A percentile compares a stretch with the other conserved stretches of the same genome.
These are phyloP conservation scores for Phialemoniopsis sp. DNA, from an alignment of 2,329 filamentous ascomycete species.

Conservation along the genomic window DNA sequence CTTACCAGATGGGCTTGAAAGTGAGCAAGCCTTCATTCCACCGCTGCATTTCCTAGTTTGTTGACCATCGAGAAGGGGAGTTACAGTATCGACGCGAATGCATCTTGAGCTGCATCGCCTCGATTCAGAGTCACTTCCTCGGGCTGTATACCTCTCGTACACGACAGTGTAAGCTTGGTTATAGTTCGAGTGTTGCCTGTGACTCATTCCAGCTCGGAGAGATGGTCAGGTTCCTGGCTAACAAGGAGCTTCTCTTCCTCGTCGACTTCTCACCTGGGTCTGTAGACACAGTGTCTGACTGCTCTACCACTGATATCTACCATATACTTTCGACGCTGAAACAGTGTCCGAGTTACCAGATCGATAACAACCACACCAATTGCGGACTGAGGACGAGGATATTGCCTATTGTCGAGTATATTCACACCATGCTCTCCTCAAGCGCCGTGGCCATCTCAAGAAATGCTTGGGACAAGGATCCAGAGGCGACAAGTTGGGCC, in stretches of 20 bases:
- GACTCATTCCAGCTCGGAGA: slow-evolving; percentile 77
- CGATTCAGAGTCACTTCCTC: slow-evolving; percentile 65
- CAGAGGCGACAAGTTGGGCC: slow-evolving; percentile 34
- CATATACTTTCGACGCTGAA: slow-evolving; percentile 56
- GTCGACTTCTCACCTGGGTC: slow-evolving; percentile 50
- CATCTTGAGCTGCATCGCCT: slow-evolving; percentile 66
- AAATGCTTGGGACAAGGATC: slow-evolving; percentile 40
- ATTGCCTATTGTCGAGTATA: slow-evolving; percentile 60
- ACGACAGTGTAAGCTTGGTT: slow-evolving; percentile 68
- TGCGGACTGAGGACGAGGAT: slow-evolving; percentile 66
- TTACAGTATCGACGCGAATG: slow-evolving; percentile 61
- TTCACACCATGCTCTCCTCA: slow-evolving; percentile 52
- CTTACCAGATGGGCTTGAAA: slow-evolving; percentile 64
- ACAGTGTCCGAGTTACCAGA: slow-evolving; percentile 68
- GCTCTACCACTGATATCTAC: slow-evolving; percentile 57
- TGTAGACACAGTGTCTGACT: slow-evolving; percentile 37
- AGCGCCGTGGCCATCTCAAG: slow-evolving; percentile 37
- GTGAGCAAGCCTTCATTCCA: slow-evolving; percentile 28
- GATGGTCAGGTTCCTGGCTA: slow-evolving; percentile 67
- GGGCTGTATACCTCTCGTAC: slow-evolving; percentile 62
- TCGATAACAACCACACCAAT: slow-evolving; percentile 69
- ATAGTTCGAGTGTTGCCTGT: slow-evolving; percentile 67
- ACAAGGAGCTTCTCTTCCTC: slow-evolving; percentile 56
- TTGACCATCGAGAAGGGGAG: slow-evolving; percentile 44
- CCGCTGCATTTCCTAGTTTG: neutral